Percentiles rank a stretch among this genome's conserved stretches.
These are phyloP conservation scores for Halophytophthora batemanensis DNA, from an alignment of 352 stramenopile species.

Conservation along the genomic window DNA sequence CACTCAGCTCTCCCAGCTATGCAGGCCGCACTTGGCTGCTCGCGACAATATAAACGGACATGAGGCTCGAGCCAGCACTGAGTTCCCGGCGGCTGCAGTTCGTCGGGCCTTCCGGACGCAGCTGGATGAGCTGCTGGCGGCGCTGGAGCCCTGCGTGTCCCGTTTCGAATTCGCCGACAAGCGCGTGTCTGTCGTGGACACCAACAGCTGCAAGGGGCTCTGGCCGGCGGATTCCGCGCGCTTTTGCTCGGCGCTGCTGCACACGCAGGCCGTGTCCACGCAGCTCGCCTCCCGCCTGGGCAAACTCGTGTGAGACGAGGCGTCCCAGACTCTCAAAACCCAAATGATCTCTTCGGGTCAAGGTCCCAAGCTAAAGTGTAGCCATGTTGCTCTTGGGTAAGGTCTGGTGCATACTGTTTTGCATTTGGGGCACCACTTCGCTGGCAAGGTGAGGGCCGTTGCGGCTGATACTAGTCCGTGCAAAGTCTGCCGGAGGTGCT, in stretches of 20 bases:
- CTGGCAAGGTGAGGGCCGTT: too few relatives aligned
- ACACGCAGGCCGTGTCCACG: slow-evolving; percentile 62
- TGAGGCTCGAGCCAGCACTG: not conserved
- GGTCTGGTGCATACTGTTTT: too few relatives aligned
- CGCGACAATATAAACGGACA: slow-evolving; percentile 38
- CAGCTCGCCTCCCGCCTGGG: slow-evolving; percentile 17
- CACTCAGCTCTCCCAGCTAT: slow-evolving; percentile 39
- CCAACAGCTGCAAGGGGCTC: slow-evolving; percentile 28
- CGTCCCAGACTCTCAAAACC: too few relatives aligned
- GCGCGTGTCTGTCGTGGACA: slow-evolving; percentile 48
- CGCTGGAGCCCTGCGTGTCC: slow-evolving; percentile 58
- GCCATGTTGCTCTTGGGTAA: too few relatives aligned
- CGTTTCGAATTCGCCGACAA: slow-evolving; percentile 46
- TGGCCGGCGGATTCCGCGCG: slow-evolving; percentile 35
- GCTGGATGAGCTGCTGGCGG: slow-evolving; percentile 33
- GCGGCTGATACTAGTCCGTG: too few relatives aligned
- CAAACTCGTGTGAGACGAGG: too few relatives aligned
- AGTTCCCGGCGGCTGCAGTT: slow-evolving; percentile 9
- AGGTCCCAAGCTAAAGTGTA: too few relatives aligned
- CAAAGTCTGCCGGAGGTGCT: too few relatives aligned
- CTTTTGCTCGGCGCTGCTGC: slow-evolving; percentile 46
- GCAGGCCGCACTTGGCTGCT: slow-evolving; percentile 27
- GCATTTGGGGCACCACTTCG: too few relatives aligned
- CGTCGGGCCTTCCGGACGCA: slow-evolving; percentile 39
- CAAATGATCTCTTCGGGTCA: too few relatives aligned